A percentile compares a stretch with the other conserved stretches of the same genome.
Evolutionary conservation across 1,284 basidiomycete species (phyloP).

Genomic region (Boletus smithii): DNA sequence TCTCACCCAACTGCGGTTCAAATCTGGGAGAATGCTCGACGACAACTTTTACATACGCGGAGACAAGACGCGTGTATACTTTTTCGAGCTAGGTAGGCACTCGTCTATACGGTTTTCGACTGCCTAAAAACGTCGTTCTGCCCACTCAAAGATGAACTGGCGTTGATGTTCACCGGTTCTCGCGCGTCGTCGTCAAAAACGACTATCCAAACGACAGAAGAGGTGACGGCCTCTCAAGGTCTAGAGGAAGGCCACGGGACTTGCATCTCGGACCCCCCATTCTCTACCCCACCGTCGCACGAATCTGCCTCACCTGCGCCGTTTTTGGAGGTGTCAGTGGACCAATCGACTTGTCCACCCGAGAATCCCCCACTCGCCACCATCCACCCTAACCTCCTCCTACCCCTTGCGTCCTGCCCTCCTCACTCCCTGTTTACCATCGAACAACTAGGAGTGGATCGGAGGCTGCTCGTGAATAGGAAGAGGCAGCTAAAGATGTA

Average conservation of each 20-base stretch:
- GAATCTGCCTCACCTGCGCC: neutral
- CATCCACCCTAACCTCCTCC: conserved; percentile 45
- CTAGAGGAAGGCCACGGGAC: conserved; percentile 33
- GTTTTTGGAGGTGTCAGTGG: neutral
- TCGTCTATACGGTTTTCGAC: neutral
- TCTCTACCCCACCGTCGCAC: conserved; percentile 10
- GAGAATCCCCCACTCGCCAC: neutral
- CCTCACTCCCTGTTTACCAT: conserved; percentile 58
- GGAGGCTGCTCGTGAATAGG: conserved; percentile 87
- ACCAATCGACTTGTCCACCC: neutral
- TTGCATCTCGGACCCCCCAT: conserved; percentile 11
- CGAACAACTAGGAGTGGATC: conserved; percentile 81
- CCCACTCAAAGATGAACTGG: conserved; percentile 66
- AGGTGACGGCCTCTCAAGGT: conserved; percentile 35
- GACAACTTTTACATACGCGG: conserved; percentile 95
- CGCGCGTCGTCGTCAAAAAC: conserved; percentile 40
- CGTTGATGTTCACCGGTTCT: conserved; percentile 71
- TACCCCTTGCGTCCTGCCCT: conserved; percentile 32
- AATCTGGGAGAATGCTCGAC: conserved; percentile 80
- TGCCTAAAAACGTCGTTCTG: neutral
- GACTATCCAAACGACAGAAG: conserved; percentile 34
- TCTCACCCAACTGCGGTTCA: conserved; percentile 91
- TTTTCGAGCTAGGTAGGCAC: conserved; percentile 76
- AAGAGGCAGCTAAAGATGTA: conserved; percentile 95
- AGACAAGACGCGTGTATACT: conserved; percentile 95